Evolutionary conservation across 148 eudicot species (phyloP).

Genomic region (Fagopyrum esculentum): DNA sequence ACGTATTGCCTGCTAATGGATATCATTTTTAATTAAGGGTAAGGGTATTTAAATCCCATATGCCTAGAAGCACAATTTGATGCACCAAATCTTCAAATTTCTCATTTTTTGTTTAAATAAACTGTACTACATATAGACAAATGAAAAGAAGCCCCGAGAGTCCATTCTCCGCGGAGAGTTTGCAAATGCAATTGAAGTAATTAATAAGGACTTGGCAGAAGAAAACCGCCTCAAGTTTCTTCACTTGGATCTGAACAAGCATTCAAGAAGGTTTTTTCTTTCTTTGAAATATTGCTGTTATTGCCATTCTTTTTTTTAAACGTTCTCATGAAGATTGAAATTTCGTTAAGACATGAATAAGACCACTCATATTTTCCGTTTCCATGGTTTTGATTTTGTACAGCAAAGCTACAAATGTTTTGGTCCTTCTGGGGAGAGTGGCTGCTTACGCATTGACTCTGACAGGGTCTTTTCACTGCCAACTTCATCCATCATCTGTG

Average conservation of each 20-base stretch:
- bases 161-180: slow-evolving; percentile 58
- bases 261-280: slow-evolving; percentile 39
- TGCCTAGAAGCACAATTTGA: neutral
- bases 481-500: slow-evolving; percentile 35
- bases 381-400: neutral
- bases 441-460: slow-evolving; percentile 77
- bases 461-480: slow-evolving; percentile 75
- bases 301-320: neutral
- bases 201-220: slow-evolving; percentile 44
- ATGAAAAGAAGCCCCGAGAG: slow-evolving; percentile 72
- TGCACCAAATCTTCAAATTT: neutral
- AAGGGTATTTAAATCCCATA: slow-evolving; percentile 1
- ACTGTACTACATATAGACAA: slow-evolving; percentile 29
- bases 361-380: neutral
- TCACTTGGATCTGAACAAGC: slow-evolving; percentile 67
- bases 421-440: slow-evolving; percentile 63
- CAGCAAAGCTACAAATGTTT: slow-evolving; percentile 43
- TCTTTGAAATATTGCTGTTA: slow-evolving; percentile 2
- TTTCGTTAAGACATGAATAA: neutral
- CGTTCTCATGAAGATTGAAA: neutral
- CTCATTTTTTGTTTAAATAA: slow-evolving; percentile 3
- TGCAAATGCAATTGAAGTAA: slow-evolving; percentile 44
- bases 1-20: neutral
- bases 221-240: slow-evolving; percentile 52
- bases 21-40: neutral